These are phyloP conservation scores for Trematosphaeria pertusa DNA, from an alignment of 2,329 filamentous ascomycete genomes.

Conservation along the genomic window DNA sequence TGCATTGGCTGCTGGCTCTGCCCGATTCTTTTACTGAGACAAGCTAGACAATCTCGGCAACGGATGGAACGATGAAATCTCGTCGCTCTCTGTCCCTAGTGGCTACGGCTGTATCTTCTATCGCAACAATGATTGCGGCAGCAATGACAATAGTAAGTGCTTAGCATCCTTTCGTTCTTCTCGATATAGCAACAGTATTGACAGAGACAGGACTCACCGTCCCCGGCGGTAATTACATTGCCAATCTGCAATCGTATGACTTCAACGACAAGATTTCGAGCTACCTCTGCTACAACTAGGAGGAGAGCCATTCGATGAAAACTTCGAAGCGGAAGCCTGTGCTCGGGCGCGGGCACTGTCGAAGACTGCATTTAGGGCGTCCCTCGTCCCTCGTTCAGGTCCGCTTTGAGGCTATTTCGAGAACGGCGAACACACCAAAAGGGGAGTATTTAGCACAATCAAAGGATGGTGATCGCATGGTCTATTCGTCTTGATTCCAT, in stretches of 20 bases:
- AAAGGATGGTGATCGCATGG: no score
- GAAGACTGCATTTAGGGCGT: no score
- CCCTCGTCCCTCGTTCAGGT: no score
- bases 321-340: no score
- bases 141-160: slow-evolving; percentile 6
- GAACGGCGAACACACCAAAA: no score
- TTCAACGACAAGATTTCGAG: slow-evolving; percentile 10
- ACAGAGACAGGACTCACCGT: slow-evolving; percentile 4
- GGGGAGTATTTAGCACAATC: no score
- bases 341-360: no score
- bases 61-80: slow-evolving; percentile 1
- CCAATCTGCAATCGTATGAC: slow-evolving; percentile 1
- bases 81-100: background rate
- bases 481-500: no score
- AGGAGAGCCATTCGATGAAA: no score
- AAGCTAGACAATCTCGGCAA: background rate
- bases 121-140: background rate
- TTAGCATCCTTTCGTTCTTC: background rate
- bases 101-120: slow-evolving; percentile 9
- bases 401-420: no score
- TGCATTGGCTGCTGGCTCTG: no score
- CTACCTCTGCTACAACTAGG: slow-evolving; percentile 10
- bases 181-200: background rate
- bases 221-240: slow-evolving; percentile 4
- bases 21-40: no score